Conservation (phyloP, 129 eudicot genomes). For the Mikania micrantha region DNA sequence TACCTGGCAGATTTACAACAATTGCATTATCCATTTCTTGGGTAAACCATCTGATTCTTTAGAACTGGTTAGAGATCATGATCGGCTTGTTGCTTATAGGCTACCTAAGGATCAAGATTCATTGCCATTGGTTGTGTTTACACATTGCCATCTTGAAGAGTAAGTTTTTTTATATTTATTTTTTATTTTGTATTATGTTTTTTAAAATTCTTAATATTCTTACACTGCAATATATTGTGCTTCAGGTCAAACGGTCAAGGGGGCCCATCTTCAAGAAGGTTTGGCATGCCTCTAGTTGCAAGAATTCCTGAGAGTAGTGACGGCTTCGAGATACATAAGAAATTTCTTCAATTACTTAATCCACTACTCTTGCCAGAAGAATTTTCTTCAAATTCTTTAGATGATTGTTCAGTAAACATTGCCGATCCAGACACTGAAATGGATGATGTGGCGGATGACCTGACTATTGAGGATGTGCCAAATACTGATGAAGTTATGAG, state of each 20-base stretch:
- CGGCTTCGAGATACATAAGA: slow-evolving; percentile 47
- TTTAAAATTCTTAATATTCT: not conserved
- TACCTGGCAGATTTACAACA: slow-evolving; percentile 49
- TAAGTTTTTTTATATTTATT: slow-evolving; percentile 38
- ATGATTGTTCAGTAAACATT: slow-evolving; percentile 26
- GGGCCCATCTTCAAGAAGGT: slow-evolving; percentile 26
- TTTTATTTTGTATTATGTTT: not conserved
- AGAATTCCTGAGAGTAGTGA: slow-evolving; percentile 39
- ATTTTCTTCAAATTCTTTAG: slow-evolving; percentile 23
- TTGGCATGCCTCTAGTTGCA: slow-evolving; percentile 75
- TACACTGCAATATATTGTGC: slow-evolving; percentile 12
- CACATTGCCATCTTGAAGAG: slow-evolving; percentile 44
- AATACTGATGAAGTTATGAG: not conserved
- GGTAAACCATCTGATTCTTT: slow-evolving; percentile 52
- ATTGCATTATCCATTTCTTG: slow-evolving; percentile 40
- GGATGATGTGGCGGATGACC: slow-evolving; percentile 21
- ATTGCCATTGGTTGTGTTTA: slow-evolving; percentile 57
- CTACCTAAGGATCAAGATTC: slow-evolving; percentile 51
- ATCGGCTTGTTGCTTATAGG: slow-evolving; percentile 71
- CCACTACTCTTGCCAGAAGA: slow-evolving; percentile 51
- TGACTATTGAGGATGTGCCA: slow-evolving; percentile 19
- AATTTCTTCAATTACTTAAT: slow-evolving; percentile 45
- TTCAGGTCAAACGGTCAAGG: slow-evolving; percentile 32
- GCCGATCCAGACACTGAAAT: slow-evolving; percentile 31
- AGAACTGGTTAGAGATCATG: slow-evolving; percentile 74